Evolutionary conservation across 768 basidiomycete species (phyloP).

Genomic region (Rhodotorula kratochvilovae): DNA sequence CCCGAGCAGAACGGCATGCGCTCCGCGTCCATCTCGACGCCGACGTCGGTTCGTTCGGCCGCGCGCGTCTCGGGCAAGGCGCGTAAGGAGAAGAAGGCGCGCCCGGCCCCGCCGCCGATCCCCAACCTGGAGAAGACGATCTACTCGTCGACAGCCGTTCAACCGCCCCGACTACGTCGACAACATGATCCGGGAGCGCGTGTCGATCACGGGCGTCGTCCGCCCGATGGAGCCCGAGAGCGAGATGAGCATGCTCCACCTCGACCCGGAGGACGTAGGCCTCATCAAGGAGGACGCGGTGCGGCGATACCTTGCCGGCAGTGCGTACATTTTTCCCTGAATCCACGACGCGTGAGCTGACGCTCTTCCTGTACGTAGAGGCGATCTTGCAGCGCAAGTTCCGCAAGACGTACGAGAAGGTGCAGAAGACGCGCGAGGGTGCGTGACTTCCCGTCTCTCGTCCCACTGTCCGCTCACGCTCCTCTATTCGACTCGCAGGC

Average conservation of each 20-base stretch:
- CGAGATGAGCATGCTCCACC: slow-evolving; percentile 62
- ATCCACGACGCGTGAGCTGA: not conserved
- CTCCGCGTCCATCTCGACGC: not conserved
- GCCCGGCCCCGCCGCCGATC: not conserved
- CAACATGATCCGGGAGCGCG: slow-evolving; percentile 84
- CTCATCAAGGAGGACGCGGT: slow-evolving; percentile 67
- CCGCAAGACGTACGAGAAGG: slow-evolving; percentile 54
- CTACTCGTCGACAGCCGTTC: slow-evolving; percentile 37
- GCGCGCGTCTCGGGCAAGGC: not conserved
- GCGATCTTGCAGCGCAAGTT: slow-evolving; percentile 66
- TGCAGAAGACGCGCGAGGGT: slow-evolving; percentile 65
- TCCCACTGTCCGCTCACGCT: not conserved
- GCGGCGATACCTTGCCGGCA: slow-evolving; percentile 64
- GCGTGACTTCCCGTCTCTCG: slow-evolving; percentile 51
- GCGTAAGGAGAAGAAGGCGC: not conserved
- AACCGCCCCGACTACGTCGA: slow-evolving; percentile 46
- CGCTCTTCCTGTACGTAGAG: slow-evolving; percentile 44
- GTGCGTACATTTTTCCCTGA: slow-evolving; percentile 42
- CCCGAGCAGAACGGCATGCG: not conserved
- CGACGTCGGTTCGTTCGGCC: not conserved
- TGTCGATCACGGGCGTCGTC: slow-evolving; percentile 75
- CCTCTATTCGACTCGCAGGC: not conserved
- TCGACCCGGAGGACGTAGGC: slow-evolving; percentile 67
- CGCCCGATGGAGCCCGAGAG: slow-evolving; percentile 69
- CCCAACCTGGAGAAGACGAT: slow-evolving; percentile 37